A percentile compares a stretch with the other conserved stretches of the same genome.
Evolutionary conservation across 2,329 filamentous ascomycete species (phyloP).

Genomic region (Botrytis pseudocinerea): DNA sequence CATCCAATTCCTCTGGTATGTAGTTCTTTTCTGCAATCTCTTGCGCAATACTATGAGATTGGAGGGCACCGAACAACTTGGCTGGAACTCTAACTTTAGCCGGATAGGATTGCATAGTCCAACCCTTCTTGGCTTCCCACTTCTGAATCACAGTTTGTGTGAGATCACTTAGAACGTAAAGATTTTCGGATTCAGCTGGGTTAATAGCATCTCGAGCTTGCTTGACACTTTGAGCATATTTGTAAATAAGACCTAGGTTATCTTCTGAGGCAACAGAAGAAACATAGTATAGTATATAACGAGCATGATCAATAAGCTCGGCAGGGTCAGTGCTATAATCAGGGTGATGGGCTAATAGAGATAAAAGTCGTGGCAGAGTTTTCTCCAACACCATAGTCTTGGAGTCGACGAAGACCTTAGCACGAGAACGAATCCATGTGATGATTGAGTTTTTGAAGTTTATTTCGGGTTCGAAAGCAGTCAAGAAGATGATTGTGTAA

Average conservation of each 20-base stretch:
- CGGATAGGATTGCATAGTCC: conserved; percentile 81
- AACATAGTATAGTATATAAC: conserved; percentile 89
- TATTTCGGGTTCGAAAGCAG: conserved; percentile 83
- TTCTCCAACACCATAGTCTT: conserved; percentile 73
- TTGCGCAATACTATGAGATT: conserved; percentile 76
- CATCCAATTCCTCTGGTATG: conserved; percentile 74
- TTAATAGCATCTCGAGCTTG: conserved; percentile 79
- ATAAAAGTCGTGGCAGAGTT: conserved; percentile 78
- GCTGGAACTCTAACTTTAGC: conserved; percentile 78
- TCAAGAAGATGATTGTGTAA: conserved; percentile 85
- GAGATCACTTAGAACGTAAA: conserved; percentile 87
- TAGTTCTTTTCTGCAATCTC: conserved; percentile 85
- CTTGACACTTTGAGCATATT: conserved; percentile 91
- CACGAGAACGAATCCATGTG: conserved; percentile 86
- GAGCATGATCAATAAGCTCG: conserved; percentile 77
- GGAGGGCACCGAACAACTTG: conserved; percentile 73
- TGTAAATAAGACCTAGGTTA: conserved; percentile 85
- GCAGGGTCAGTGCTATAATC: conserved; percentile 71
- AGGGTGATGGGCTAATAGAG: conserved; percentile 88
- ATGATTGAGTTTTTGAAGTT: conserved; percentile 72
- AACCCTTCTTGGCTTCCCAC: conserved; percentile 83
- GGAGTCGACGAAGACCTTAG: conserved; percentile 61
- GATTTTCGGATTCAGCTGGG: conserved; percentile 64
- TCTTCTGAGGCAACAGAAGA: conserved; percentile 78
- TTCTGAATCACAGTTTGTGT: conserved; percentile 78